These are phyloP conservation scores for Aspergillus panamensis DNA, from an alignment of 495 filamentous ascomycete genomes.

Conservation along the genomic window DNA sequence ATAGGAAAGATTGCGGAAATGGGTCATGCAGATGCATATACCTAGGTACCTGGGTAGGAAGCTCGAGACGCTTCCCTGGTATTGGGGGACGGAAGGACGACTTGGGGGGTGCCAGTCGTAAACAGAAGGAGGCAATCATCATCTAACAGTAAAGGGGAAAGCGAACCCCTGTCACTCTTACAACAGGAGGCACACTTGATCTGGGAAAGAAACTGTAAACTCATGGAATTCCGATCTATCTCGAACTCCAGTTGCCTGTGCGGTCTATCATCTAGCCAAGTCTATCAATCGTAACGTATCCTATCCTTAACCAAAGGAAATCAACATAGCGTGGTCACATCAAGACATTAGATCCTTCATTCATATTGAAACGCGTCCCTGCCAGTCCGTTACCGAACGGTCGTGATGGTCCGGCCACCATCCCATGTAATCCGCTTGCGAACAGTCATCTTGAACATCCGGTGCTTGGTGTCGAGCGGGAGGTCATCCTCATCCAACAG, in stretches of 20 bases:
- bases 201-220: no score
- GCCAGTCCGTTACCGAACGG: constrained; percentile 17
- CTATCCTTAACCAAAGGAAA: background rate
- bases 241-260: background rate
- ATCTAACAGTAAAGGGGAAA: no score
- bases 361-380: no score
- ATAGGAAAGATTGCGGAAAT: no score
- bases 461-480: constrained; percentile 18
- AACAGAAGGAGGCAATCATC: no score
- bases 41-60: background rate
- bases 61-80: no score
- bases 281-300: background rate
- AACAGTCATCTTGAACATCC: constrained; percentile 23
- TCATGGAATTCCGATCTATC: background rate
- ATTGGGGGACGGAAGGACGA: no score
- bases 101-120: no score
- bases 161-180: no score
- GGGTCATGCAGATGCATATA: constrained; percentile 2
- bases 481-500: constrained; percentile 28
- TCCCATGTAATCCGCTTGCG: constrained; percentile 30
- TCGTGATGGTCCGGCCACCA: constrained; percentile 26
- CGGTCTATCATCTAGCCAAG: background rate
- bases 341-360: no score
- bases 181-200: no score
- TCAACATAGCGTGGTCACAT: background rate